Base-by-base conservation (phyloP, 208 protist genomes). In the Porcisia deanei region DNA sequence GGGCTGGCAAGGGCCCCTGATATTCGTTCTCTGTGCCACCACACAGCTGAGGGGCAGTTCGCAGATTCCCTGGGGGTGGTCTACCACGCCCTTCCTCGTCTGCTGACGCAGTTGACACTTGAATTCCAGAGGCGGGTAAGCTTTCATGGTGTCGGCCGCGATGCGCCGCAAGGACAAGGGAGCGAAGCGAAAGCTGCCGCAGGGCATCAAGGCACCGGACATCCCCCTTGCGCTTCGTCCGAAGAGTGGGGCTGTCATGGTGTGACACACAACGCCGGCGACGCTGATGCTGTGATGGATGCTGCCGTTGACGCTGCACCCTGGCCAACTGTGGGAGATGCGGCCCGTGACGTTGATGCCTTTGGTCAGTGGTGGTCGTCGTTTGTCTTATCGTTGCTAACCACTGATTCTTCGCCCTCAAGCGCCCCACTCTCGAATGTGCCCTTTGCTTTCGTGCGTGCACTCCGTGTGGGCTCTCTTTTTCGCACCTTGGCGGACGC, bases 71-170 rank as follows among this genome's bases (percentile, higher is more conserved):
- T 71, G 66, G 41, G 43, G 8, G 66, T 45, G 66, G 66, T 71
- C 25, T 71, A 71, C 66, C 66, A 71, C 66, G 47, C 66, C 25
- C 12, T 71, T 14, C 66, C 66, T 39, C 22, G 66, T 22, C n/a
- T 57, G 66, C 66, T 71, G 22, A n/a, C 30, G 47, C 66, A 71
- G 45, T n/a, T 71, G n/a, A 6, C n/a, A 2, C 66, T 71, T 43
- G 30, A 10, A 52, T 18, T 71, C 7, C 66, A 57, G 41, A 49
- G 8, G 22, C 63, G 9, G 47, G 34, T 12, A 10, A 3, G 63
- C 9, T 1, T 30, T 25, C 41, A 9, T 18, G 41, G n/a, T 14
- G 6, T 30, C 41, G 41, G 41, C 63, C 16, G 63, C 41, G 22
- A 16, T 49, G 22, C 2, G 22, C n/a, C 7, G 63, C 63, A 52